Conservation (phyloP, 2,329 filamentous ascomycete species). For the Penicillium palitans region DNA sequence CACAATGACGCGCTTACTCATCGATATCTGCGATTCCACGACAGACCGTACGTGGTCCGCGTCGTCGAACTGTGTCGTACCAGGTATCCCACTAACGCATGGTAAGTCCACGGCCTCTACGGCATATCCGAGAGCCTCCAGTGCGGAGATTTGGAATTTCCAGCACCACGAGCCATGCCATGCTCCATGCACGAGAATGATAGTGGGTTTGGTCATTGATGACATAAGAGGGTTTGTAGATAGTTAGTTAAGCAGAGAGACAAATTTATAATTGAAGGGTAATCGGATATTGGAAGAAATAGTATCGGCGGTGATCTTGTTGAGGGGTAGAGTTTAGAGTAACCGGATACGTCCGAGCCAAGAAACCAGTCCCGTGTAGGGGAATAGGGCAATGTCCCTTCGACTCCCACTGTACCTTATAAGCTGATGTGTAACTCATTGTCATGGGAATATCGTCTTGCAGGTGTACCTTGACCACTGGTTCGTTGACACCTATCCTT, state of each 20-base stretch:
- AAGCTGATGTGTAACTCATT: no score
- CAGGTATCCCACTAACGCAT: not conserved
- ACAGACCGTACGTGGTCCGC: not conserved
- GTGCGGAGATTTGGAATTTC: slow-evolving; percentile 3
- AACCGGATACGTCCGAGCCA: no score
- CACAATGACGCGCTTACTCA: not conserved
- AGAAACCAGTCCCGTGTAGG: no score
- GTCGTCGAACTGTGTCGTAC: not conserved
- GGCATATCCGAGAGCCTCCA: not conserved
- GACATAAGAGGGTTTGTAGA: not conserved
- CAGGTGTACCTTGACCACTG: no score
- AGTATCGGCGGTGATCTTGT: no score
- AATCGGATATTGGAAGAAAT: not conserved
- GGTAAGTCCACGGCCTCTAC: not conserved
- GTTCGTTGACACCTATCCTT: no score
- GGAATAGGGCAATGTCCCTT: no score
- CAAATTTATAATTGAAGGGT: not conserved
- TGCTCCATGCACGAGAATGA: slow-evolving; percentile 4
- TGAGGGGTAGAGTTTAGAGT: no score
- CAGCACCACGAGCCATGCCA: slow-evolving; percentile 7
- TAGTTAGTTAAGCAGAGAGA: not conserved
- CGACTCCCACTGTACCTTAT: no score
- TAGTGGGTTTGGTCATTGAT: not conserved
- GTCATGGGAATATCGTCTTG: no score
- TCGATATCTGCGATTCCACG: not conserved